These are phyloP conservation scores for Trichophaea hybrida DNA, from an alignment of 2,329 filamentous ascomycete genomes.

Conservation along the genomic window DNA sequence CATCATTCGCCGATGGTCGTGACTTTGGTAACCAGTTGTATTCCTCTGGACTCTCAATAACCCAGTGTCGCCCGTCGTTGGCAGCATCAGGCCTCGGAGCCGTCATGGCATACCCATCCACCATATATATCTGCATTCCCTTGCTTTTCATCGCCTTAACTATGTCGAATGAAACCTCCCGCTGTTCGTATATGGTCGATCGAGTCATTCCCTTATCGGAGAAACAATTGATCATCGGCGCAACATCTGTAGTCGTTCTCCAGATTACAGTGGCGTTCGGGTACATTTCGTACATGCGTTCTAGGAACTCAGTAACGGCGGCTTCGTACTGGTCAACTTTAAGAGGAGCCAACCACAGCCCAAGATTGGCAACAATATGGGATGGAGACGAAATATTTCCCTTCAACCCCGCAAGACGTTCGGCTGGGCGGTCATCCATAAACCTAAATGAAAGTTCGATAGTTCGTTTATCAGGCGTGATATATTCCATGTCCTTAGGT, in stretches of 20 bases:
- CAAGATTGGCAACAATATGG: slow-evolving; percentile 5
- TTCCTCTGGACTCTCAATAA: slow-evolving; percentile 6
- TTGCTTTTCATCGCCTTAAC: background rate
- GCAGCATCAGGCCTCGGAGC: slow-evolving; percentile 11
- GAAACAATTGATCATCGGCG: slow-evolving; percentile 14
- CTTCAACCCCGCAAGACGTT: background rate
- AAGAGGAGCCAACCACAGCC: slow-evolving; percentile 4
- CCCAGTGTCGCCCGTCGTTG: slow-evolving; percentile 17
- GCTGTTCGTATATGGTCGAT: slow-evolving; percentile 3
- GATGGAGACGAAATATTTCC: background rate
- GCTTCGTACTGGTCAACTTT: background rate
- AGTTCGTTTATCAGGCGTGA: background rate
- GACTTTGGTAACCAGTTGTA: background rate
- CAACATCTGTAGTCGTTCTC: slow-evolving; percentile 10
- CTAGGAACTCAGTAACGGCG: background rate
- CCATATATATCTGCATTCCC: slow-evolving; percentile 7
- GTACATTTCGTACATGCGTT: slow-evolving; percentile 6
- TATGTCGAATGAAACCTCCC: slow-evolving; percentile 2
- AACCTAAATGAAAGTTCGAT: slow-evolving; percentile 1
- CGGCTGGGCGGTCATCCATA: slow-evolving; percentile 1
- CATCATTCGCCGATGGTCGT: background rate
- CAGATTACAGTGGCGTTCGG: slow-evolving; percentile 5
- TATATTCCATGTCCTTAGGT: slow-evolving; percentile 1
- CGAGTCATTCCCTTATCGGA: slow-evolving; percentile 9
- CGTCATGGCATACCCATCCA: slow-evolving; percentile 12